These are phyloP conservation scores for Thyridium curvatum DNA, from an alignment of 2,329 filamentous ascomycete species.

Conservation along the genomic window DNA sequence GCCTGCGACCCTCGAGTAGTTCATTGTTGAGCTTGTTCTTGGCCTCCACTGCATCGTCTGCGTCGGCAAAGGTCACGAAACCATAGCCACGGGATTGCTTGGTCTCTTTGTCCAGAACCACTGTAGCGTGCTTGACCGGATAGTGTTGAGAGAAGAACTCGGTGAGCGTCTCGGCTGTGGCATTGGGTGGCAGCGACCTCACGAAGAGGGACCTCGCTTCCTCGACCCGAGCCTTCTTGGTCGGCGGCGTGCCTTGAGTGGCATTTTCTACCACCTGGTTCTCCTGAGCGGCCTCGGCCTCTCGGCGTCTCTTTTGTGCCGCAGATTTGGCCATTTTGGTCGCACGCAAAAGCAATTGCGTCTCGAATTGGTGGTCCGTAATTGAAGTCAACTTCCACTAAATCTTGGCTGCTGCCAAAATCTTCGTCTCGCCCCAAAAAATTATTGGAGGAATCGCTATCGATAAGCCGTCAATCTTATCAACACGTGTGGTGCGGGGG, in stretches of 20 bases:
- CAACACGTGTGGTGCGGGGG: conserved; percentile 1
- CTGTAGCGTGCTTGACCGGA: conserved; percentile 92
- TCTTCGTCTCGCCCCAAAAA: no score
- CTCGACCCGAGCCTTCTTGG: conserved; percentile 54
- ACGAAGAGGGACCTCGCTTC: conserved; percentile 77
- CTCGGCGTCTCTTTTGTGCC: conserved; percentile 26
- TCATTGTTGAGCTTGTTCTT: conserved; percentile 75
- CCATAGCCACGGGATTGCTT: conserved; percentile 89
- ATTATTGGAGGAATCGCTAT: no score
- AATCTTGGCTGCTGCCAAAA: no score
- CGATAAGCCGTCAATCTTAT: no score
- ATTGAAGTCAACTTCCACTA: no score
- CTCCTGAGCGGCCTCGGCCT: conserved; percentile 23
- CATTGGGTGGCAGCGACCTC: conserved; percentile 70
- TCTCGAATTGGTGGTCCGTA: no score
- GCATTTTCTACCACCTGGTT: conserved; percentile 6
- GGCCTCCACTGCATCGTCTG: conserved; percentile 80
- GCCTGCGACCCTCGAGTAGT: conserved; percentile 69
- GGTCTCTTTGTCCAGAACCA: conserved; percentile 78
- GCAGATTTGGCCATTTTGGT: conserved; percentile 16
- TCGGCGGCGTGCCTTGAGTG: conserved; percentile 21
- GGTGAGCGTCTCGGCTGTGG: conserved; percentile 76
- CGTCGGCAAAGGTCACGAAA: conserved; percentile 94
- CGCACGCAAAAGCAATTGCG: no score
- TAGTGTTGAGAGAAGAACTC: conserved; percentile 91